These are phyloP conservation scores for Xerophyta viscosa DNA, from an alignment of 106 monocot genomes.

Conservation along the genomic window DNA sequence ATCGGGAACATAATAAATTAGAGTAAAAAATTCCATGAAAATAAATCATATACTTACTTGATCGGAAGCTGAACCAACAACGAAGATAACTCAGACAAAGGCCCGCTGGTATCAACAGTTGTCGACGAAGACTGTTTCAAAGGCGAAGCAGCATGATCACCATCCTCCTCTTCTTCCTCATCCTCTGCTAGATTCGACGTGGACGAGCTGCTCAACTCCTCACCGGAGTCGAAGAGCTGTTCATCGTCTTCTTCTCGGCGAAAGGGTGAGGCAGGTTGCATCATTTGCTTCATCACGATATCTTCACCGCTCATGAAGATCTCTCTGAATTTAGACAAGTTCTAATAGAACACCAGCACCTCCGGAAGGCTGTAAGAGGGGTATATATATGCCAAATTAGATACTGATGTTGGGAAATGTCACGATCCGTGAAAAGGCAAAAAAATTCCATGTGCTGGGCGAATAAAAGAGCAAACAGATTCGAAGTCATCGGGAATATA, in stretches of 20 bases:
- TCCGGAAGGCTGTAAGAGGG: no score
- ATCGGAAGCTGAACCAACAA: constrained; percentile 26
- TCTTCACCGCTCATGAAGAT: constrained; percentile 1
- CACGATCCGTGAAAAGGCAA: no score
- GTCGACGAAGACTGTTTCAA: not conserved
- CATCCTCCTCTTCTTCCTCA: no score
- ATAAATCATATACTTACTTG: constrained; percentile 44
- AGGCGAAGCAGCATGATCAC: constrained; percentile 20
- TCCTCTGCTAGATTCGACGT: constrained; percentile 22
- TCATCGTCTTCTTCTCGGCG: constrained; percentile 2
- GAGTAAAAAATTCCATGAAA: not conserved
- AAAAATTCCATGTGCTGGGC: no score
- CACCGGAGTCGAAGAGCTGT: constrained; percentile 1
- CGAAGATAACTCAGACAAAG: constrained; percentile 28
- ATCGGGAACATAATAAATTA: not conserved
- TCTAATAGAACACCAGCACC: no score
- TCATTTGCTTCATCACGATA: constrained; percentile 4
- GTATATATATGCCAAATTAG: no score
- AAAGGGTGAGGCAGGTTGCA: not conserved
- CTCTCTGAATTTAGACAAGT: no score
- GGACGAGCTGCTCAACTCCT: constrained; percentile 8
- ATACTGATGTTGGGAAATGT: no score
- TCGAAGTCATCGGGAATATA: no score
- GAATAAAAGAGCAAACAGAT: no score
- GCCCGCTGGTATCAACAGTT: not conserved